Percentiles rank a stretch among this genome's conserved stretches.
Evolutionary conservation across 495 filamentous ascomycete species (phyloP).

Genomic region (Penicillium chermesinum): DNA sequence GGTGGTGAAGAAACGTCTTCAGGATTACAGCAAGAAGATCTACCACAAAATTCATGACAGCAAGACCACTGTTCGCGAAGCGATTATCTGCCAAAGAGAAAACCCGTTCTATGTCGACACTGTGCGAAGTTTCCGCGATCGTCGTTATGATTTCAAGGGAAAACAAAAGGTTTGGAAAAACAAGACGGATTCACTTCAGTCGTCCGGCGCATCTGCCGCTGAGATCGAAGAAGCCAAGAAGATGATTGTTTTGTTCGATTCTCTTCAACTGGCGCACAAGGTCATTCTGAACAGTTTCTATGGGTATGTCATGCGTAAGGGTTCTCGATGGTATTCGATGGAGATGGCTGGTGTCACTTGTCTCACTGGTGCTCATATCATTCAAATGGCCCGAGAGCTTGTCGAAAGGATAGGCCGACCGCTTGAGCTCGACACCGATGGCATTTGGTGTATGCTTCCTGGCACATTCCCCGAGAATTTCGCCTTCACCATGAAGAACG

Average conservation of each 20-base stretch:
- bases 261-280: constrained; percentile 93
- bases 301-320: constrained; percentile 98
- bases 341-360: constrained; percentile 99
- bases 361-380: constrained; percentile 93
- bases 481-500: constrained; percentile 85
- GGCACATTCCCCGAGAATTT: constrained; percentile 97
- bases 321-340: constrained; percentile 98
- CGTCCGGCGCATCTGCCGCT: constrained; percentile 63
- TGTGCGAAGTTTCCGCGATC: constrained; percentile 90
- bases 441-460: constrained; percentile 99
- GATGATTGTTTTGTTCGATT: constrained; percentile 96
- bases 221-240: constrained; percentile 96
- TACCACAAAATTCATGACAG: constrained; percentile 99
- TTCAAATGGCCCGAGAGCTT: constrained; percentile 91
- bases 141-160: constrained; percentile 96
- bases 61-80: constrained; percentile 87
- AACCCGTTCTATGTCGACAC: constrained; percentile 99
- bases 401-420: constrained; percentile 92
- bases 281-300: constrained; percentile 99
- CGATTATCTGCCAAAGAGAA: constrained; percentile 96
- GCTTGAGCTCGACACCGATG: constrained; percentile 96
- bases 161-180: constrained; percentile 98
- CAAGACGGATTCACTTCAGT: constrained; percentile 82
- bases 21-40: constrained; percentile 95
- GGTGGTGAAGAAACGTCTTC: constrained; percentile 79